Base-by-base conservation (phyloP, 2,329 filamentous ascomycete species). In the Reticulascus tulasneorum region DNA sequence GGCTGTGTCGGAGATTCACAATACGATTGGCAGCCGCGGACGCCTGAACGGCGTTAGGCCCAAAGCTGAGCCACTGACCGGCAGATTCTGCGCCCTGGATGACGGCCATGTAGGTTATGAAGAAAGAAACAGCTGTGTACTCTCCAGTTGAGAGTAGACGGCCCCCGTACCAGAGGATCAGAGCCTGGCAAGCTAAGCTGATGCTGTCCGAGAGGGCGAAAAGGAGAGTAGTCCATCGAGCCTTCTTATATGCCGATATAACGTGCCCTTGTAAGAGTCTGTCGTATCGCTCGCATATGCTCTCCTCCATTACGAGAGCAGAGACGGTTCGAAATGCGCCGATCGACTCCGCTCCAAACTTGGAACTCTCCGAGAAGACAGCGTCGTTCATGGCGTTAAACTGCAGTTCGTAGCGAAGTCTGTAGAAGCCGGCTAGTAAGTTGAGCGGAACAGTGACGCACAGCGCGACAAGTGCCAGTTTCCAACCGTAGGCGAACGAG, bases 91-190 rank as follows among this genome's bases (percentile, higher is more conserved):
- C 63, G 0, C 64, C 64, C 43, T 66, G 73, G 17, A 75, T 54
- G 12, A 73, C 57, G 15, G 69, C 67, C 38, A 72, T 64, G 49
- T 75, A 75, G 23, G 72, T 63, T 24, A 67, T 58, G 47, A 74
- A 75, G 50, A 74, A 77, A 29, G 70, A 61, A 4, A 58, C 49
- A 0, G 62, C 52, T 3, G 56, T 56, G 45, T 74, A 74, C 45
- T 76, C 71, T n/a, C 65, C 62, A 2, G 51, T 56, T 2, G 62
- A 63, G 6, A 68, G 51, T 4, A 67, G 55, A 17, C 51, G 55
- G 3, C 63, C 60, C 2, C 64, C 63, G 24, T 67, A 64, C 56
- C 61, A 64, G 36, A 66, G 64, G 1, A 62, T 61, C 1, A 66
- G 44, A 4, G 52, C 62, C 59, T 63, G 62, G 21, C 52, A 55